Conservation (phyloP, 1,284 basidiomycete genomes). For the Vanrija pseudolonga region DNA sequence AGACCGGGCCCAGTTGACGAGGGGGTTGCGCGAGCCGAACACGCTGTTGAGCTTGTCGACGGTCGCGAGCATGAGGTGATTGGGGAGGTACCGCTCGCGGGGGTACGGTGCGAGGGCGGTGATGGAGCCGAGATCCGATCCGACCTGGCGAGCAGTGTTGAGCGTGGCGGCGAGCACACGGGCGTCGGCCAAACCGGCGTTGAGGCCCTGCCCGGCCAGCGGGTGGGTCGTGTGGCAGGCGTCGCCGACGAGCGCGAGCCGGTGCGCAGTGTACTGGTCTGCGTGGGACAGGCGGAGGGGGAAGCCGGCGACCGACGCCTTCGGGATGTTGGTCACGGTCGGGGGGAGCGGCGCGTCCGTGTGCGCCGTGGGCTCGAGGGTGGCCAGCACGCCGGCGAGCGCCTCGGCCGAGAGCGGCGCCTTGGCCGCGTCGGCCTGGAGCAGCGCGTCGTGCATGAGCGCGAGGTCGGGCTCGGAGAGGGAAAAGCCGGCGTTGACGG, state of each 20-base stretch:
- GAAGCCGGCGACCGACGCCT: conserved; percentile 80
- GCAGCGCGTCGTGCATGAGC: conserved; percentile 59
- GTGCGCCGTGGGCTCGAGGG: conserved; percentile 58
- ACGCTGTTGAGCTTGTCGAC: conserved; percentile 86
- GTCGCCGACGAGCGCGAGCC: conserved; percentile 80
- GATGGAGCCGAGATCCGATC: conserved; percentile 79
- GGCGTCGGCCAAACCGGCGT: conserved; percentile 85
- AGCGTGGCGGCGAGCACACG: conserved; percentile 65
- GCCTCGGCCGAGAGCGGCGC: conserved; percentile 20
- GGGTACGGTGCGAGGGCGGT: conserved; percentile 73
- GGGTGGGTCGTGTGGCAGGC: conserved; percentile 95
- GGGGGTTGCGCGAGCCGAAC: conserved; percentile 63
- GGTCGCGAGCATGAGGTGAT: conserved; percentile 76
- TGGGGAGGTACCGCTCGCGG: conserved; percentile 73
- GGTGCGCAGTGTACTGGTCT: conserved; percentile 64
- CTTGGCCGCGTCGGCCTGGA: conserved; percentile 52
- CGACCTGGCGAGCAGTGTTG: conserved; percentile 56
- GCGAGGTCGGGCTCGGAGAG: conserved; percentile 72
- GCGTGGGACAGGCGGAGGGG: conserved; percentile 85
- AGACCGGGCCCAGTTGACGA: conserved; percentile 78
- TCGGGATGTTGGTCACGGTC: conserved; percentile 66
- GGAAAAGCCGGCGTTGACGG: conserved; percentile 90
- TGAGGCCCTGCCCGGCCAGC: conserved; percentile 94
- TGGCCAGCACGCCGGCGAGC: conserved; percentile 26
- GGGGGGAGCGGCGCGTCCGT: conserved; percentile 61